These are phyloP conservation scores for Starmerella sirachaensis DNA, from an alignment of 805 yeast genomes.

Conservation along the genomic window DNA sequence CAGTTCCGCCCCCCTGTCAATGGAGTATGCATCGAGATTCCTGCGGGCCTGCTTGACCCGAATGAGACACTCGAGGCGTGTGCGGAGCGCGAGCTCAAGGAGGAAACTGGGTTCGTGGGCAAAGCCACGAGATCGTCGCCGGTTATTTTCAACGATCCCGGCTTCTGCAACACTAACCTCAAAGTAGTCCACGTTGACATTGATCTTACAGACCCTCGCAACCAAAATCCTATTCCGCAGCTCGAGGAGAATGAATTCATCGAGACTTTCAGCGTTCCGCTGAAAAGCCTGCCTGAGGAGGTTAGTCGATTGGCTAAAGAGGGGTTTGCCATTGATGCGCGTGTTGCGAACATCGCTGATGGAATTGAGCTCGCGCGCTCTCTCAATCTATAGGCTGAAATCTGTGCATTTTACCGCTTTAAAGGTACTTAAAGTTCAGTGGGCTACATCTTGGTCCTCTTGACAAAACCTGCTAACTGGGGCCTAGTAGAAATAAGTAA, in stretches of 20 bases:
- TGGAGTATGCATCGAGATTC: slow-evolving; percentile 82
- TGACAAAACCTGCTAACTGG: too few species aligned
- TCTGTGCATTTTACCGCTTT: too few species aligned
- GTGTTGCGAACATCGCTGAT: slow-evolving; percentile 74
- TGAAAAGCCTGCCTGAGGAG: slow-evolving; percentile 43
- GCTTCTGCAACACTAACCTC: slow-evolving; percentile 80
- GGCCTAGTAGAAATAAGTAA: background rate
- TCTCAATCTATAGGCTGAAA: too few species aligned
- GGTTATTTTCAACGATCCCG: slow-evolving; percentile 63
- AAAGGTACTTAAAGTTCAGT: too few species aligned
- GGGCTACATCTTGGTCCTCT: too few species aligned
- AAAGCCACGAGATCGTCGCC: slow-evolving; percentile 37
- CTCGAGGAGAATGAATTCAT: slow-evolving; percentile 88
- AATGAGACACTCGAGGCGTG: slow-evolving; percentile 64
- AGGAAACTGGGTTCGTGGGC: slow-evolving; percentile 89
- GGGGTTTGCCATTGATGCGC: slow-evolving; percentile 75
- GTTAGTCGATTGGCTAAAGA: slow-evolving; percentile 42
- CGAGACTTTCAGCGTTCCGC: slow-evolving; percentile 62
- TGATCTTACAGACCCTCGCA: slow-evolving; percentile 55
- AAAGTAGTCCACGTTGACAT: slow-evolving; percentile 66
- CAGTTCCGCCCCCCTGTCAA: slow-evolving; percentile 90
- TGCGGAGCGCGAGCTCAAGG: slow-evolving; percentile 76
- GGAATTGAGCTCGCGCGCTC: slow-evolving; percentile 52
- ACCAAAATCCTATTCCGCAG: slow-evolving; percentile 43
- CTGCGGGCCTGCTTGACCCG: slow-evolving; percentile 90